Evolutionary conservation across 768 basidiomycete genomes (phyloP).

Genomic region (Panellus pusillus): DNA sequence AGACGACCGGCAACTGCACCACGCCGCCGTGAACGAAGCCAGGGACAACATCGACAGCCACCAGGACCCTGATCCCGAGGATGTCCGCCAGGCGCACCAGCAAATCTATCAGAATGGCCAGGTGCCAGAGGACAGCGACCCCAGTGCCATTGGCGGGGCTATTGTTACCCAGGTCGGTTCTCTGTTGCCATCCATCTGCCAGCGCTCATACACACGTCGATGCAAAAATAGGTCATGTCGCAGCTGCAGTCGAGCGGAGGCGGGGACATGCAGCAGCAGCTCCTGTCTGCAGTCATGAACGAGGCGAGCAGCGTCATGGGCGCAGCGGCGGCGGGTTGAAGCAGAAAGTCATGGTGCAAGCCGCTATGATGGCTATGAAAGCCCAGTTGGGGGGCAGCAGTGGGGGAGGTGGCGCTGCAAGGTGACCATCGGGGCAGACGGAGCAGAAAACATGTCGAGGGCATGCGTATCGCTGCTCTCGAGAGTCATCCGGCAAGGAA

Average conservation of each 20-base stretch:
- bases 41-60: not conserved
- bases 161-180: conserved; percentile 5
- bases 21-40: conserved; percentile 6
- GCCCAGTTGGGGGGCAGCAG: conserved; percentile 7
- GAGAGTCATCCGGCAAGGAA: conserved; percentile 47
- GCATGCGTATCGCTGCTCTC: conserved; percentile 38
- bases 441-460: conserved; percentile 43
- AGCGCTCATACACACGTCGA: no score
- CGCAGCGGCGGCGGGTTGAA: conserved; percentile 7
- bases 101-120: conserved; percentile 11
- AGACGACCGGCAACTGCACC: conserved; percentile 2
- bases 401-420: conserved; percentile 24
- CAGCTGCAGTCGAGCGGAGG: not conserved
- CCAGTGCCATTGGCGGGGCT: conserved; percentile 14
- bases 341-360: conserved; percentile 13
- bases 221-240: conserved; percentile 8
- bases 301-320: conserved; percentile 12
- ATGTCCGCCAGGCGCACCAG: conserved; percentile 9
- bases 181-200: not conserved
- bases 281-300: conserved; percentile 10
- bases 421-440: conserved; percentile 38
- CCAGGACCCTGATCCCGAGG: conserved; percentile 4
- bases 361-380: conserved; percentile 20
- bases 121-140: not conserved
- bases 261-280: not conserved